These are phyloP conservation scores for Magnusiomyces sp. DNA, from an alignment of 1,139 yeast species.

Conservation along the genomic window DNA sequence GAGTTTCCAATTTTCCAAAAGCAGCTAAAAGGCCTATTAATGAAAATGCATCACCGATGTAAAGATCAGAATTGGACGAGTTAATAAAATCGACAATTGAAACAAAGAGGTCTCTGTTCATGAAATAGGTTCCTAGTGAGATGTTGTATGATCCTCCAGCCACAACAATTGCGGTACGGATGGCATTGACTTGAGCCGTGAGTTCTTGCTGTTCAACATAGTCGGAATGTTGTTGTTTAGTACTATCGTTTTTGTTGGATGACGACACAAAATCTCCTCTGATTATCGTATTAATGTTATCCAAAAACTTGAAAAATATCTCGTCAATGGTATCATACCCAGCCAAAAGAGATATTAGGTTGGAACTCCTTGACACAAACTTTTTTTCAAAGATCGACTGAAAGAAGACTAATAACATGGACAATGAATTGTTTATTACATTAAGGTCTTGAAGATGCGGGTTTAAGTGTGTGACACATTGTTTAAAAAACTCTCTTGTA, in stretches of 20 bases:
- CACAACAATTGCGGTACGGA: constrained; percentile 27
- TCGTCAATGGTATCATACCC: constrained; percentile 32
- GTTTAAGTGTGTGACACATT: neutral
- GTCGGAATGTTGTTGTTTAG: neutral
- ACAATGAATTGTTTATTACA: constrained; percentile 22
- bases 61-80: constrained; percentile 16
- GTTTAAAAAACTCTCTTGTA: constrained; percentile 8
- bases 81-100: constrained; percentile 30
- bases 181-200: constrained; percentile 26
- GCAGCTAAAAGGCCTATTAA: constrained; percentile 33
- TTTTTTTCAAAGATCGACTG: constrained; percentile 26
- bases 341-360: constrained; percentile 29
- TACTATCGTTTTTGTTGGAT: constrained; percentile 5
- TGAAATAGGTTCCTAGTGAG: constrained; percentile 29
- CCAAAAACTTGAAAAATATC: constrained; percentile 26
- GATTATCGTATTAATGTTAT: constrained; percentile 22
- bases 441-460: constrained; percentile 16
- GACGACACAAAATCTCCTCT: constrained; percentile 10
- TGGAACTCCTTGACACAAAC: constrained; percentile 28
- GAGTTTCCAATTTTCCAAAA: constrained; percentile 31
- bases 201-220: constrained; percentile 8
- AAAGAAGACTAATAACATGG: constrained; percentile 25
- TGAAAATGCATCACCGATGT: constrained; percentile 31
- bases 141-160: constrained; percentile 33
- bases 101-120: constrained; percentile 32